phyloP scores from a whole-genome alignment of 1,284 basidiomycete species.

The Ganoderma resinaceum region DNA sequence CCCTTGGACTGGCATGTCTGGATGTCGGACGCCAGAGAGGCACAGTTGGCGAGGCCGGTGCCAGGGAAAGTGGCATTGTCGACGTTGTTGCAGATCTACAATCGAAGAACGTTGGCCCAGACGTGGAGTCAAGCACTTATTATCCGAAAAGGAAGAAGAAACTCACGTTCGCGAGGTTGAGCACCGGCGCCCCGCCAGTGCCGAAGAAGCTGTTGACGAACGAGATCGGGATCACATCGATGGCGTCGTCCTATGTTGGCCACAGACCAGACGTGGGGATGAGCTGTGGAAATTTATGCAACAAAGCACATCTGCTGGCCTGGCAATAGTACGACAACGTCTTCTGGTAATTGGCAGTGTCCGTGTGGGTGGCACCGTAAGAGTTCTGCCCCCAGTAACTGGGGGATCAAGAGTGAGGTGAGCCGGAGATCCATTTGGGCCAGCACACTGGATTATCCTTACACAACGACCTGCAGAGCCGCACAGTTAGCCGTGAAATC shows the following conservation, averaged over 20 bases:
- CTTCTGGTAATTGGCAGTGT: conserved; percentile 63
- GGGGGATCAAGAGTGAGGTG: conserved; percentile 7
- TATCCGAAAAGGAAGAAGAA: neutral
- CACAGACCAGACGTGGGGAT: neutral
- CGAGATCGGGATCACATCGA: conserved; percentile 68
- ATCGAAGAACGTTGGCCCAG: neutral
- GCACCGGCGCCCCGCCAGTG: conserved; percentile 58
- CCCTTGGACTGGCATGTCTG: conserved; percentile 65
- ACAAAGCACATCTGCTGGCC: conserved; percentile 37
- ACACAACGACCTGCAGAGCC: conserved; percentile 1
- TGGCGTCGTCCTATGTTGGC: conserved; percentile 55
- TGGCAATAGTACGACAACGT: conserved; percentile 63
- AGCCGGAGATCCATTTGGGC: conserved; percentile 3
- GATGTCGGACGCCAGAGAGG: conserved; percentile 61
- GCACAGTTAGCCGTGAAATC: neutral
- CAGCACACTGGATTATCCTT: neutral
- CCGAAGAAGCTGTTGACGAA: conserved; percentile 70
- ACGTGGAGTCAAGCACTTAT: neutral
- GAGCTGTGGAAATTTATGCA: neutral
- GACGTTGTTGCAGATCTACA: conserved; percentile 60
- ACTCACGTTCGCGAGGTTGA: conserved; percentile 68
- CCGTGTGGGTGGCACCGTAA: conserved; percentile 60
- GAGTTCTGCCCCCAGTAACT: conserved; percentile 77
- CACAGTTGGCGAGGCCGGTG: conserved; percentile 61
- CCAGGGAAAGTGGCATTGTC: conserved; percentile 65